These are phyloP conservation scores for Talaromyces sp. DNA, from an alignment of 2,329 filamentous ascomycete genomes.

Conservation along the genomic window DNA sequence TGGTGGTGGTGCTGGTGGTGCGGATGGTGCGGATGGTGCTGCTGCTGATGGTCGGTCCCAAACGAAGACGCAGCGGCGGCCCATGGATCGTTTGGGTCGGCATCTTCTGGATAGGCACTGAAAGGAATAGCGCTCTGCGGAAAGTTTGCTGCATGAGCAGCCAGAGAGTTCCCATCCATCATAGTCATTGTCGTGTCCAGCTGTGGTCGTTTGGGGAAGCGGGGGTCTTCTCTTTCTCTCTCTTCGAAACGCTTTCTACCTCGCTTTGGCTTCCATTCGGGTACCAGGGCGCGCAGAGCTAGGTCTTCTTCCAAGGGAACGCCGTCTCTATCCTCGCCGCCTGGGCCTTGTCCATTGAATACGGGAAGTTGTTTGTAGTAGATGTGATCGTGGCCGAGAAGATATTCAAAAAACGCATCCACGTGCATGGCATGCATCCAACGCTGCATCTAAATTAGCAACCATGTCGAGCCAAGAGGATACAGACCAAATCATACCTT, in stretches of 20 bases:
- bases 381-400: constrained; percentile 69
- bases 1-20: too few species aligned
- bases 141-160: constrained; percentile 44
- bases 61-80: constrained; percentile 41
- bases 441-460: constrained; percentile 53
- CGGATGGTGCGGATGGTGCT: constrained; percentile 6
- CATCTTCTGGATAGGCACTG: constrained; percentile 53
- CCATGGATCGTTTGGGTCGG: constrained; percentile 40
- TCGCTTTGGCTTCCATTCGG: constrained; percentile 63
- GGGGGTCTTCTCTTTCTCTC: constrained; percentile 56
- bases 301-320: constrained; percentile 84
- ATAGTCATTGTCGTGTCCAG: constrained; percentile 51
- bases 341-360: constrained; percentile 51
- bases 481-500: constrained; percentile 55
- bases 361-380: constrained; percentile 77
- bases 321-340: constrained; percentile 68
- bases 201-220: constrained; percentile 55
- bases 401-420: constrained; percentile 89
- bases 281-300: constrained; percentile 76
- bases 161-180: constrained; percentile 37
- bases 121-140: constrained; percentile 49
- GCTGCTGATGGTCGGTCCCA: constrained; percentile 28
- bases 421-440: constrained; percentile 98
- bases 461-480: not conserved
- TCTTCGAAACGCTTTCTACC: constrained; percentile 59